Evolutionary conservation across 495 filamentous ascomycete species (phyloP).

Genomic region (Penicillium goetzii): DNA sequence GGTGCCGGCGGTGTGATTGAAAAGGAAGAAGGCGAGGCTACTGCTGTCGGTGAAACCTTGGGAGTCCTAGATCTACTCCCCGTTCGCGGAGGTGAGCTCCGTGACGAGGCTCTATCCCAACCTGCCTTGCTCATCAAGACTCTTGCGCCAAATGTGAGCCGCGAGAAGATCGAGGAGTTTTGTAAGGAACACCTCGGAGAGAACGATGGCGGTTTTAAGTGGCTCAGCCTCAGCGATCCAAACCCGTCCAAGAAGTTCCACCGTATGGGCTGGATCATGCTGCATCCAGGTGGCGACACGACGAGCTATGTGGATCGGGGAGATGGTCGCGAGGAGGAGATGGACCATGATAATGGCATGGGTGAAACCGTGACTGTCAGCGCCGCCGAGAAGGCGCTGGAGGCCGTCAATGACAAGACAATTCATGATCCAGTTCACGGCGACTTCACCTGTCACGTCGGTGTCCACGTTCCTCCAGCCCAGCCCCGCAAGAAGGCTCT

Average conservation of each 20-base stretch:
- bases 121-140: slow-evolving; percentile 97
- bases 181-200: slow-evolving; percentile 91
- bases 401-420: slow-evolving; percentile 92
- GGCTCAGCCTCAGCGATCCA: slow-evolving; percentile 91
- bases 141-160: slow-evolving; percentile 92
- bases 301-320: slow-evolving; percentile 53
- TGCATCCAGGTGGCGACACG: slow-evolving; percentile 75
- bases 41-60: slow-evolving; percentile 86
- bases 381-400: slow-evolving; percentile 82
- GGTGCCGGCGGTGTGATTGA: slow-evolving; percentile 84
- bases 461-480: slow-evolving; percentile 85
- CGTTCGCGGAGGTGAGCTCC: slow-evolving; percentile 73
- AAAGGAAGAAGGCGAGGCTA: slow-evolving; percentile 92
- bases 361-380: slow-evolving; percentile 35
- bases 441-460: slow-evolving; percentile 96
- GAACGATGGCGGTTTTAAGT: slow-evolving; percentile 83
- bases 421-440: slow-evolving; percentile 91
- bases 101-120: slow-evolving; percentile 80
- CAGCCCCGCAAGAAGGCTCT: slow-evolving; percentile 93
- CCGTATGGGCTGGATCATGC: slow-evolving; percentile 97
- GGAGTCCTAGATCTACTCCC: slow-evolving; percentile 89
- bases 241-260: slow-evolving; percentile 97
- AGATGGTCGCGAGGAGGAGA: slow-evolving; percentile 67
- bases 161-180: slow-evolving; percentile 89
- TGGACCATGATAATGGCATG: slow-evolving; percentile 43